These are phyloP conservation scores for Yarrowia deformans DNA, from an alignment of 805 yeast species.

Conservation along the genomic window DNA sequence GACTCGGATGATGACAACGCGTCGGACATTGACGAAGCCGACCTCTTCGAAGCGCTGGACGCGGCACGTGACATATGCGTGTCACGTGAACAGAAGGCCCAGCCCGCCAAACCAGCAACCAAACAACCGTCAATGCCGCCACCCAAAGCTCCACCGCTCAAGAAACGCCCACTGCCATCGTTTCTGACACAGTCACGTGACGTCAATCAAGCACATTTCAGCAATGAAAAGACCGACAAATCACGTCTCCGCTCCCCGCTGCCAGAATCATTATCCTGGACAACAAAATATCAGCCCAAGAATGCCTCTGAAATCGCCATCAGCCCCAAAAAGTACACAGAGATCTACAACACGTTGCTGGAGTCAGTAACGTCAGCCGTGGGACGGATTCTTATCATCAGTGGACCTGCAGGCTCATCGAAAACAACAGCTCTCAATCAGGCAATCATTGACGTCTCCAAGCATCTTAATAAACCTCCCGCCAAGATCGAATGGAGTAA, in stretches of 20 bases:
- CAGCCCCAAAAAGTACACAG: constrained; percentile 15
- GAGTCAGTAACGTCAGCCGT: not conserved
- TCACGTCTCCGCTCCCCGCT: not conserved
- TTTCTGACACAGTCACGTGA: constrained; percentile 5
- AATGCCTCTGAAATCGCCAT: constrained; percentile 17
- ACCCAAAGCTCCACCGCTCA: not conserved
- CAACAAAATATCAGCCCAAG: not conserved
- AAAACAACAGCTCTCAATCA: constrained; percentile 20
- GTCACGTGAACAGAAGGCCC: not conserved
- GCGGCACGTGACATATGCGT: constrained; percentile 3
- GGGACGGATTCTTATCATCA: constrained; percentile 3
- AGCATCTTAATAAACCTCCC: not conserved
- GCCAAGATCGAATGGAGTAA: constrained; percentile 24
- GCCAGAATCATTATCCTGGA: not conserved
- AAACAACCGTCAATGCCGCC: not conserved
- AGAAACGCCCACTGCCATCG: not conserved
- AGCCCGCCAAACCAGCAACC: not conserved
- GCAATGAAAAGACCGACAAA: not conserved
- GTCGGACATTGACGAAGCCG: constrained; percentile 25
- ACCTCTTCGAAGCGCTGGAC: constrained; percentile 21
- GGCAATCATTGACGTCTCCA: not conserved
- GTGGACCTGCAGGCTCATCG: constrained; percentile 31
- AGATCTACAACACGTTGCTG: not conserved
- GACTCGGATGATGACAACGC: constrained; percentile 27
- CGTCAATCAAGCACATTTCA: not conserved